Evolutionary conservation across 1,284 basidiomycete genomes (phyloP).

Genomic region (Pyrrhoderma noxium): DNA sequence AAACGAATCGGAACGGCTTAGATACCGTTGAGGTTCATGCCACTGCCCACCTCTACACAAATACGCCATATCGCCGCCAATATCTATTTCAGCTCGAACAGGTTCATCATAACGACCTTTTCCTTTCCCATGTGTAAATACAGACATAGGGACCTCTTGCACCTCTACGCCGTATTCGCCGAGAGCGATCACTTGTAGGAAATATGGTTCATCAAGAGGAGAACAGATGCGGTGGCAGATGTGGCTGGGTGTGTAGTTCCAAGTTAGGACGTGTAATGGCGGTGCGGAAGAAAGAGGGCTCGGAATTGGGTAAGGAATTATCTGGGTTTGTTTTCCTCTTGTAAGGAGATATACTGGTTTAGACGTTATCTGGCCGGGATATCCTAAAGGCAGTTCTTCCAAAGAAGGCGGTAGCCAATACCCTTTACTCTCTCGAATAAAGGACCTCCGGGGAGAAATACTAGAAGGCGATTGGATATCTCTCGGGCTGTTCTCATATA

Average conservation of each 20-base stretch:
- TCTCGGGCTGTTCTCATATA: constrained; percentile 42
- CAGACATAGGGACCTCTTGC: constrained; percentile 48
- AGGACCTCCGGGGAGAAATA: constrained; percentile 19
- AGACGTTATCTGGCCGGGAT: constrained; percentile 21
- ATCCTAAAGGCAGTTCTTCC: constrained; percentile 11
- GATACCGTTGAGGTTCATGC: constrained; percentile 43
- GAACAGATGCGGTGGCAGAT: constrained; percentile 46
- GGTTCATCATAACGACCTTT: constrained; percentile 38
- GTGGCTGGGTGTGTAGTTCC: constrained; percentile 51
- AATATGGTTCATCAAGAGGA: constrained; percentile 32
- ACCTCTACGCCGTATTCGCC: constrained; percentile 63
- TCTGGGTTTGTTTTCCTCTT: constrained; percentile 58
- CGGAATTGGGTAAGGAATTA: constrained; percentile 61
- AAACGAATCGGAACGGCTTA: constrained; percentile 28
- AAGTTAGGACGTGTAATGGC: constrained; percentile 49
- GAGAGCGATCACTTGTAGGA: constrained; percentile 61
- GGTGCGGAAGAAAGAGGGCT: constrained; percentile 36
- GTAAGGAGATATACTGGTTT: constrained; percentile 56
- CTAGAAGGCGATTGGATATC: constrained; percentile 16
- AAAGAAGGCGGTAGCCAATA: constrained; percentile 18
- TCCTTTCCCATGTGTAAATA: constrained; percentile 37
- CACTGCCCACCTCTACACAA: constrained; percentile 63
- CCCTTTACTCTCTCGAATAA: constrained; percentile 19
- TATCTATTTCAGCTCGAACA: constrained; percentile 47
- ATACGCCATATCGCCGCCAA: constrained; percentile 60